Base-by-base conservation (phyloP, 129 eudicot genomes). In the Flaveria trinervia region DNA sequence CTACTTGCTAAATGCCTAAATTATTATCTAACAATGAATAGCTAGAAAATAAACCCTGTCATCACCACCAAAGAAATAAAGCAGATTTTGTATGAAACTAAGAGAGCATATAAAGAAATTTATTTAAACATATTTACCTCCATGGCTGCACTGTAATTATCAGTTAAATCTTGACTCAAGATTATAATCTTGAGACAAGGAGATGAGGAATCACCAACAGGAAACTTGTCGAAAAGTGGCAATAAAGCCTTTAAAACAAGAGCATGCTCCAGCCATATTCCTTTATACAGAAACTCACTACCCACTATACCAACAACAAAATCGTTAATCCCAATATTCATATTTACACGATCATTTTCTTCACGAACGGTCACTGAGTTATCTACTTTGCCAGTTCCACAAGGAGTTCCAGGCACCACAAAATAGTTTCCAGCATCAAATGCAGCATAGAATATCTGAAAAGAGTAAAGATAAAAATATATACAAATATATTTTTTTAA, bases 241-340 rank as follows among this genome's bases (percentile, higher is more conserved):
- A 75, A 71, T 50, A 94, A 70, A 55, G 99, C 97, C 82, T 83
- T 81, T 76, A 94, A 84, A 72, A 91, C 80, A 49, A 91, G 83
- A 72, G 98, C 92, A 66, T 91, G 97, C 68, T 94, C 98, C 73
- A 94, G 76, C 98, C 98, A 94, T 18, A 91, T 57, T 39, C 98
- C 97, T 85, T 81, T 88, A 59, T 94, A 94, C 56, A 75, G 33
- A 61, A 94, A 77, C 71, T 86, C 92, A 64, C 92, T 91, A 51
- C 97, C 96, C 75, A 80, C 97, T 36, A 94, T 50, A 43, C 83
- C 96, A 78, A 94, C 82, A 76, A 87, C 84, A 56, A 94, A 86
- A 61, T 91, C 93, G 14, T 89, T 67, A 52, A 79, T 66, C 75
- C 78, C 83, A 43, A 79, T 75, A 36, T 81, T 68, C 88, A 87